phyloP scores from a whole-genome alignment of 2,329 filamentous ascomycete genomes.

The Decorospora gaudefroyi region DNA sequence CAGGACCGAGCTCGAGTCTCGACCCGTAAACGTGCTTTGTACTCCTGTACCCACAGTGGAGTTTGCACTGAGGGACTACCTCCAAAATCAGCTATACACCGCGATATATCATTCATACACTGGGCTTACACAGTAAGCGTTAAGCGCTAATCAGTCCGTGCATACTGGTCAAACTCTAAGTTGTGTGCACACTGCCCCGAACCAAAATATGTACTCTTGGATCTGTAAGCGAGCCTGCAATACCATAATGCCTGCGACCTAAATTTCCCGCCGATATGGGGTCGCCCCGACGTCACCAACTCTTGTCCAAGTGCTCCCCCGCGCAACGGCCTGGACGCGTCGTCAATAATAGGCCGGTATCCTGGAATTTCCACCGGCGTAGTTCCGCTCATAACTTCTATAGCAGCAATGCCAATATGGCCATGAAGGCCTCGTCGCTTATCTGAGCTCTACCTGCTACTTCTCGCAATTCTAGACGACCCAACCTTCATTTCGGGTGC shows the following conservation, averaged over 20 bases:
- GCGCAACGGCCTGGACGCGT: conserved; percentile 8
- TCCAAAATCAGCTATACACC: conserved; percentile 13
- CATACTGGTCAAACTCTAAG: conserved; percentile 15
- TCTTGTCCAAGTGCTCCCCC: conserved; percentile 8
- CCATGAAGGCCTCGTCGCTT: conserved; percentile 4
- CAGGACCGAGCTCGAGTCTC: conserved; percentile 13
- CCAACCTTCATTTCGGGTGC: conserved; percentile 1
- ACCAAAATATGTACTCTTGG: conserved; percentile 11
- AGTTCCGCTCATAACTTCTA: conserved; percentile 3
- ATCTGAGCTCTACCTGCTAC: conserved; percentile 11
- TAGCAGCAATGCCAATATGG: too few species aligned
- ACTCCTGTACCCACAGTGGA: conserved; percentile 13
- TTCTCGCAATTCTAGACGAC: conserved; percentile 4
- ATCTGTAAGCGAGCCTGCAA: conserved; percentile 12
- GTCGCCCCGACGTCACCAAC: conserved; percentile 21
- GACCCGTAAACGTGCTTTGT: conserved; percentile 26
- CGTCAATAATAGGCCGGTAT: too few species aligned
- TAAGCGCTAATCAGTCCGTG: conserved; percentile 5
- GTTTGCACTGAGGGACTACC: conserved; percentile 2
- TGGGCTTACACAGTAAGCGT: too few species aligned
- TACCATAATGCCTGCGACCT: conserved; percentile 18
- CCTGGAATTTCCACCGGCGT: too few species aligned
- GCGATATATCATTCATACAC: conserved; percentile 4
- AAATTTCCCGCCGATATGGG: conserved; percentile 17
- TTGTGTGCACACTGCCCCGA: conserved; percentile 14